Percentiles rank a stretch among this genome's conserved stretches.
Conservation (phyloP, 2,329 filamentous ascomycete genomes). For the Colletotrichum cuscutae region DNA sequence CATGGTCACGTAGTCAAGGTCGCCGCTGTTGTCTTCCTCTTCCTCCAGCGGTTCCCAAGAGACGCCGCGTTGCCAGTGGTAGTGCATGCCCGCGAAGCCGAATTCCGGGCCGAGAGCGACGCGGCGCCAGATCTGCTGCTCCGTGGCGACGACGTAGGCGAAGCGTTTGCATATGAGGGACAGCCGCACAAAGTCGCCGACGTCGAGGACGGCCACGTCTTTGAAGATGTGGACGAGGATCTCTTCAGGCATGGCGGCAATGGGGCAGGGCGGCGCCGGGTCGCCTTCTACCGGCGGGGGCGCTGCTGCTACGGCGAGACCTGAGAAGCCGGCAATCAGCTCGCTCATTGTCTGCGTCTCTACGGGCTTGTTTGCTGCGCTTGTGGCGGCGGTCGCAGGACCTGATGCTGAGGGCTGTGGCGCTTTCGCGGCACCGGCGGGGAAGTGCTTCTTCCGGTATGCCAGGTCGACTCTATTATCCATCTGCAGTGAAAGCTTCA, state of each 20-base stretch:
- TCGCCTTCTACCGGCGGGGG: slow-evolving; percentile 78
- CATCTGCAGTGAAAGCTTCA: slow-evolving; percentile 63
- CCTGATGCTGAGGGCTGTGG: slow-evolving; percentile 35
- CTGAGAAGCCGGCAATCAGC: slow-evolving; percentile 80
- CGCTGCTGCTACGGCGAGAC: slow-evolving; percentile 73
- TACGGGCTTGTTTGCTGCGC: slow-evolving; percentile 28
- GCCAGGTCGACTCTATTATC: slow-evolving; percentile 85
- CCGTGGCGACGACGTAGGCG: slow-evolving; percentile 84
- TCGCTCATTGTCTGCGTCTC: slow-evolving; percentile 65
- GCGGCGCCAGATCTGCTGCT: slow-evolving; percentile 87
- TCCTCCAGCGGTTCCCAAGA: slow-evolving; percentile 63
- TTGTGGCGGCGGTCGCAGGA: slow-evolving; percentile 40
- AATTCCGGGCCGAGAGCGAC: slow-evolving; percentile 76
- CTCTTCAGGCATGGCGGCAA: slow-evolving; percentile 83
- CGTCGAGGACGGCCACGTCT: slow-evolving; percentile 77
- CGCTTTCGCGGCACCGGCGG: slow-evolving; percentile 67
- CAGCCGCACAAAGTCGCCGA: slow-evolving; percentile 80
- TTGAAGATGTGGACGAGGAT: slow-evolving; percentile 82
- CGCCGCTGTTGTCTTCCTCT: slow-evolving; percentile 44
- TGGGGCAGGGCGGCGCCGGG: slow-evolving; percentile 80
- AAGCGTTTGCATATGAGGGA: slow-evolving; percentile 87
- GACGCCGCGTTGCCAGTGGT: slow-evolving; percentile 75
- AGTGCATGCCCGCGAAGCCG: slow-evolving; percentile 87
- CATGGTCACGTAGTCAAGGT: slow-evolving; percentile 46
- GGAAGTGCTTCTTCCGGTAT: slow-evolving; percentile 94